These are phyloP conservation scores for Tylopilus sp. DNA, from an alignment of 768 basidiomycete species.

Conservation along the genomic window DNA sequence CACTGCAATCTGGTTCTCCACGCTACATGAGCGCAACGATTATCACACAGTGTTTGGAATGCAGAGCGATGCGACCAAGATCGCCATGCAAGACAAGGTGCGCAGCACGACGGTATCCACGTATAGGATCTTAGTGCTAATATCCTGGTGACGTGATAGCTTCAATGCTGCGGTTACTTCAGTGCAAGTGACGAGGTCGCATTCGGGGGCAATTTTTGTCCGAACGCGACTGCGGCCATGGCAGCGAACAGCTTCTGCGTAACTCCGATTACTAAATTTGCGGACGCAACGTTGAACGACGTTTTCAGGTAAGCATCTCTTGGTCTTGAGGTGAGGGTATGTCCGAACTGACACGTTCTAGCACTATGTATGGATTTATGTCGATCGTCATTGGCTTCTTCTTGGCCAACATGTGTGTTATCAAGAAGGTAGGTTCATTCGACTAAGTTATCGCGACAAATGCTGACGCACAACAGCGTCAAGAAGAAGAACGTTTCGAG, in stretches of 20 bases:
- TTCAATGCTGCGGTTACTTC: constrained; percentile 86
- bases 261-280: constrained; percentile 59
- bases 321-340: background rate
- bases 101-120: constrained; percentile 13
- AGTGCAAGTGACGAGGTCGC: constrained; percentile 56
- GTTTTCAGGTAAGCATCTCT: constrained; percentile 67
- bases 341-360: constrained; percentile 20
- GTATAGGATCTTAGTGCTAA: background rate
- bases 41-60: constrained; percentile 58
- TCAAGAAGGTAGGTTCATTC: constrained; percentile 58
- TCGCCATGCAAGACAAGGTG: constrained; percentile 72
- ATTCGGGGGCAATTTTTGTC: constrained; percentile 63
- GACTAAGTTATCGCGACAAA: background rate
- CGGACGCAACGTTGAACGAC: constrained; percentile 73
- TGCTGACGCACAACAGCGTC: constrained; percentile 46
- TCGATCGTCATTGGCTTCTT: constrained; percentile 72
- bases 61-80: constrained; percentile 43
- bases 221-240: constrained; percentile 35
- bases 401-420: constrained; percentile 80
- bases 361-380: constrained; percentile 80
- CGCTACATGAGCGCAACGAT: constrained; percentile 65
- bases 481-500: constrained; percentile 81
- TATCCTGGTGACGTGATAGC: constrained; percentile 37
- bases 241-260: constrained; percentile 61
- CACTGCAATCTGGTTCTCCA: constrained; percentile 78